These are phyloP conservation scores for Sordariomycetes sp. DNA, from an alignment of 2,329 filamentous ascomycete species.

Conservation along the genomic window DNA sequence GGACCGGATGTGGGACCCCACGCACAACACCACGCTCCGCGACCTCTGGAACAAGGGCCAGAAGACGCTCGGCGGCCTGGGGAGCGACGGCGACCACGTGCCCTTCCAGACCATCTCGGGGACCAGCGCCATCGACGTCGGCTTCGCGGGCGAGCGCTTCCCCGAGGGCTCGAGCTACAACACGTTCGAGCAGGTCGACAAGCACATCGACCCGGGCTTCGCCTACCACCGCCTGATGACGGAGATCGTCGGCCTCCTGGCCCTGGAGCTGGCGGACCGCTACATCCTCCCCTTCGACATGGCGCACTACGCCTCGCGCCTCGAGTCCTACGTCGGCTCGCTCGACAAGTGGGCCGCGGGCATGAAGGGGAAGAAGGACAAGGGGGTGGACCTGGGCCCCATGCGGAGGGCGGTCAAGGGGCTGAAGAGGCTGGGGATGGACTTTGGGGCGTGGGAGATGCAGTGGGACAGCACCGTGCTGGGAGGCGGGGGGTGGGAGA, in stretches of 20 bases:
- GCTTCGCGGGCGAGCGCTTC: slow-evolving; percentile 56
- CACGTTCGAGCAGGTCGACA: slow-evolving; percentile 76
- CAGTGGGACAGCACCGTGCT: slow-evolving; percentile 67
- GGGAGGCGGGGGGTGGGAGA: slow-evolving; percentile 66
- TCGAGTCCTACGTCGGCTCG: slow-evolving; percentile 55
- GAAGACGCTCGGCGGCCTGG: slow-evolving; percentile 55
- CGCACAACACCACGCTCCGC: slow-evolving; percentile 59
- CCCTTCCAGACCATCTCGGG: slow-evolving; percentile 89
- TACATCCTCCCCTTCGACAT: slow-evolving; percentile 78
- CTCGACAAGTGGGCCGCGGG: slow-evolving; percentile 55
- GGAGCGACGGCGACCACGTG: slow-evolving; percentile 71
- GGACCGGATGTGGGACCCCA: slow-evolving; percentile 63
- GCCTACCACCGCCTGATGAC: slow-evolving; percentile 69
- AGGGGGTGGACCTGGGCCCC: slow-evolving; percentile 18
- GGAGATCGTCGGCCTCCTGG: slow-evolving; percentile 70
- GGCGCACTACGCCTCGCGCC: slow-evolving; percentile 54
- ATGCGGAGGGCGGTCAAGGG: slow-evolving; percentile 41
- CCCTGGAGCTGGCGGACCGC: slow-evolving; percentile 74
- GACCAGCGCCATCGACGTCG: slow-evolving; percentile 76
- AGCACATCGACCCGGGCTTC: slow-evolving; percentile 72
- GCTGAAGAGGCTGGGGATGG: slow-evolving; percentile 36
- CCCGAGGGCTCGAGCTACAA: slow-evolving; percentile 84
- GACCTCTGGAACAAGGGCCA: slow-evolving; percentile 63
- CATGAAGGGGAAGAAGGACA: slow-evolving; percentile 12
- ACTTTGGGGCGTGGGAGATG: slow-evolving; percentile 67